These are phyloP conservation scores for Peribolospora baueri DNA, from an alignment of 768 basidiomycete genomes.

Conservation along the genomic window DNA sequence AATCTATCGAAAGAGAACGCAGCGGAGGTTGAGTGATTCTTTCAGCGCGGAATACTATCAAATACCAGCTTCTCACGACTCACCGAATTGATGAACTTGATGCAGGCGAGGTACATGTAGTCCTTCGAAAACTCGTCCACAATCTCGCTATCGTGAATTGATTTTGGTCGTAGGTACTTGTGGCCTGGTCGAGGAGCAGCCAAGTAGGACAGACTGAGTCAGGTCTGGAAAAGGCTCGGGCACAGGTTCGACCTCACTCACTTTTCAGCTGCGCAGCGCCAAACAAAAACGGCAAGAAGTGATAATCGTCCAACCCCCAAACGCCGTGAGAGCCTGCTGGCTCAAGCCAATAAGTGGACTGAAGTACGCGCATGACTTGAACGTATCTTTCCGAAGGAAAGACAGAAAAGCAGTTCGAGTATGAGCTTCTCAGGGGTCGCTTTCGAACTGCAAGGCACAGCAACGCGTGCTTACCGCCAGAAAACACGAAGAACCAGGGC, in stretches of 20 bases:
- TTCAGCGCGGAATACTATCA: background rate
- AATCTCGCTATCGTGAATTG: constrained; percentile 73
- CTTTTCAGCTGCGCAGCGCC: constrained; percentile 54
- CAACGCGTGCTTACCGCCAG: constrained; percentile 33
- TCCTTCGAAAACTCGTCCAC: constrained; percentile 74
- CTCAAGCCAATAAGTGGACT: constrained; percentile 90
- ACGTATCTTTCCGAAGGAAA: constrained; percentile 27
- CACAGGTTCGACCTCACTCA: constrained; percentile 6
- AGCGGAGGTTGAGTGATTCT: background rate
- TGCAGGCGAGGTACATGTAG: constrained; percentile 94
- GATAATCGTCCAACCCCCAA: constrained; percentile 72
- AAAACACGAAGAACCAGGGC: constrained; percentile 63
- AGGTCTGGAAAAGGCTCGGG: background rate
- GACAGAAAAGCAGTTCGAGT: background rate
- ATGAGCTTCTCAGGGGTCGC: too few species aligned
- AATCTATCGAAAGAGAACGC: constrained; percentile 30
- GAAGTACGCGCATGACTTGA: constrained; percentile 52
- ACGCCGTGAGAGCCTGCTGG: constrained; percentile 98
- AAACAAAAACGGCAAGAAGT: constrained; percentile 76
- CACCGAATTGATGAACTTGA: constrained; percentile 69
- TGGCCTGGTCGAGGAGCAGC: constrained; percentile 30
- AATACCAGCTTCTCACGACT: background rate
- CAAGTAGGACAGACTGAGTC: background rate
- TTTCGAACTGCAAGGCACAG: too few species aligned
- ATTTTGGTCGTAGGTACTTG: constrained; percentile 69